Evolutionary conservation across 345 rosid species (phyloP), one percentile per base, ranked within the genome.

Genomic region (Brassica incana): DNA sequence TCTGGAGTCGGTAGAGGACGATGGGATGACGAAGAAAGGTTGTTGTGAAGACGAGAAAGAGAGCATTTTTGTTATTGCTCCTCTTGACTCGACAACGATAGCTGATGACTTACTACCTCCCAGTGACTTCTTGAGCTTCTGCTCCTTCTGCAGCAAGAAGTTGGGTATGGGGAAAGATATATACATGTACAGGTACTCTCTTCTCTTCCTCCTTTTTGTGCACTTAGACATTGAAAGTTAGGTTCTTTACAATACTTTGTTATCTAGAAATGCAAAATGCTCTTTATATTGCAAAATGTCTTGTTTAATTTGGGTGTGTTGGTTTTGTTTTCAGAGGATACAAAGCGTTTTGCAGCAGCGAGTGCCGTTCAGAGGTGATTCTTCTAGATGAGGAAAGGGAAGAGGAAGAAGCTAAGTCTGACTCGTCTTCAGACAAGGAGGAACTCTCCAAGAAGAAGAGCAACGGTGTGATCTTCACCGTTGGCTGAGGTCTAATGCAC

Each of bases 331-430:
- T 78, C 90, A 96, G 99, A 71, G 84, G 84, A 66, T 95, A 87
- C 86, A 93, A 87, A 85, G 91, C 95, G 8, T 96, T 96, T 64
- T 96, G 99, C 88, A 90, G 97, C 38, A 74, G 25, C 20, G 81
- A 82, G 69, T 96, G 99, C 72, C 94, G 97, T 5, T 63, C 71
- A 3, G 79, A 79, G 79, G 91, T 80, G 88, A 84, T 93, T 67
- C 77, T 77, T 77, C 65, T 65, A 1, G 97, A 88, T 50, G 91
- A 86, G 72, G 84, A 83, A 75, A 85, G 84, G 81, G 77, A 86
- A 43, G 61, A 76, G 56, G 59, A 75, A 16, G 74, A 50, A 59
- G 38, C 29, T 20, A 60, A 58, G 38, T 48, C 69, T 40, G 74
- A 7, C 30, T 75, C 79, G 6, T 35, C 75, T 75, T 70, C 76